Evolutionary conservation across 305 asterid species (phyloP).

Genomic region (Striga hermonthica): DNA sequence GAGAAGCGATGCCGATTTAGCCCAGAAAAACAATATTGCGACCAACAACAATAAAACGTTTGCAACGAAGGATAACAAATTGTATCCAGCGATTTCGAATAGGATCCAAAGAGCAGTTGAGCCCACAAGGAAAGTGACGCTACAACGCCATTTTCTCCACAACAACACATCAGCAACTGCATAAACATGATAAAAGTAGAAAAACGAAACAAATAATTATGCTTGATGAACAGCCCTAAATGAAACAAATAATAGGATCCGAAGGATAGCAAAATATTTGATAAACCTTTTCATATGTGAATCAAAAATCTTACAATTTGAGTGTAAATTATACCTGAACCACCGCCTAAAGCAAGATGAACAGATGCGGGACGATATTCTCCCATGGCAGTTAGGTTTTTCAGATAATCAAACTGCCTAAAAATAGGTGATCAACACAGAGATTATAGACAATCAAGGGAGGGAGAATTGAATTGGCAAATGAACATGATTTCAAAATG

Average conservation of each 20-base stretch:
- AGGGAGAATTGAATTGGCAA: no score
- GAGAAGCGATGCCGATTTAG: conserved; percentile 86
- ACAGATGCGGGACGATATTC: conserved; percentile 51
- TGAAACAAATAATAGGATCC: no score
- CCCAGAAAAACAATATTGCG: conserved; percentile 76
- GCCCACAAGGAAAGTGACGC: conserved; percentile 48
- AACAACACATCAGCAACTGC: conserved; percentile 77
- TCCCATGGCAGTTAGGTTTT: conserved; percentile 55
- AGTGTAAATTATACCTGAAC: conserved; percentile 52
- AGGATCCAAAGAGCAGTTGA: conserved; percentile 75
- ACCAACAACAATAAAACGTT: conserved; percentile 67
- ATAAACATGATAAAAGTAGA: conserved; percentile 21
- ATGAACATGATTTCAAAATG: no score
- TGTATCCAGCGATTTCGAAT: conserved; percentile 81
- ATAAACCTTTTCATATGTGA: conserved; percentile 17
- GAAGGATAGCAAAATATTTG: background rate
- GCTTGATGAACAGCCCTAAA: no score
- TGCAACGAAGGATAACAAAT: conserved; percentile 57
- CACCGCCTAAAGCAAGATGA: conserved; percentile 72
- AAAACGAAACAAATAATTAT: background rate
- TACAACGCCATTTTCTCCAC: conserved; percentile 63
- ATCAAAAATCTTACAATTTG: conserved; percentile 21
- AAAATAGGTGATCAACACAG: no score
- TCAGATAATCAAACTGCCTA: conserved; percentile 20
- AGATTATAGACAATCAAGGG: no score